Evolutionary conservation across 257 asterid species (phyloP).

Genomic region (Mentha longifolia): DNA sequence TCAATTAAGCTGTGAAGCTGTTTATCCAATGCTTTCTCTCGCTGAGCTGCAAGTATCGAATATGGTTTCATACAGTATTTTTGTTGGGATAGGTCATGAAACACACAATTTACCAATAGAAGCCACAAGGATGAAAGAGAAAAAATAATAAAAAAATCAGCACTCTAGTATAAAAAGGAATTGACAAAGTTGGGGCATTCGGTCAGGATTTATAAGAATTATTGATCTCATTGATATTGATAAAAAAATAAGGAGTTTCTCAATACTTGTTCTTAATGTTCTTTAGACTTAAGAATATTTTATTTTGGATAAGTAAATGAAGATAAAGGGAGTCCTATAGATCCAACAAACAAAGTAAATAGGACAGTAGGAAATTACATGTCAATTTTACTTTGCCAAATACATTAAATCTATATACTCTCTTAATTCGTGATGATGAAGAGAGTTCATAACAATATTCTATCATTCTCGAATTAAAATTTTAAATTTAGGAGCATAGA

Average conservation of each 20-base stretch:
- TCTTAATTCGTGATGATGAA: too few species aligned
- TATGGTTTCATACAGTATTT: background rate
- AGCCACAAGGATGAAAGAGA: background rate
- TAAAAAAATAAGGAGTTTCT: too few species aligned
- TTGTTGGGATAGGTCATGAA: slow-evolving; percentile 6
- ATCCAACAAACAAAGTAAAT: too few species aligned
- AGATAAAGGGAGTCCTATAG: background rate
- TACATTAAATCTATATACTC: too few species aligned
- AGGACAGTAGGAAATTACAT: background rate
- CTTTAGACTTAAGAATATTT: background rate
- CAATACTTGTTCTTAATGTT: background rate
- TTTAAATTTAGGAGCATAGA: background rate
- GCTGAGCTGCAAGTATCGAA: slow-evolving; percentile 65
- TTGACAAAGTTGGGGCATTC: background rate
- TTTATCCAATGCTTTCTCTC: slow-evolving; percentile 85
- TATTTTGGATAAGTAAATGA: background rate
- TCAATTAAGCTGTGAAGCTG: slow-evolving; percentile 95
- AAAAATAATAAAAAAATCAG: too few species aligned
- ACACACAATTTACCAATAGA: background rate
- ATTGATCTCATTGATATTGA: slow-evolving; percentile 5
- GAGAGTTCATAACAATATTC: background rate
- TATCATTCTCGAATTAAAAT: background rate
- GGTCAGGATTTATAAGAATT: background rate
- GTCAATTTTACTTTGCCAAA: too few species aligned
- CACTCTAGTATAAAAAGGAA: background rate